A percentile compares a stretch with the other conserved stretches of the same genome.
phyloP scores from a whole-genome alignment of 1,139 yeast genomes.

The Candida buenavistaensis region DNA sequence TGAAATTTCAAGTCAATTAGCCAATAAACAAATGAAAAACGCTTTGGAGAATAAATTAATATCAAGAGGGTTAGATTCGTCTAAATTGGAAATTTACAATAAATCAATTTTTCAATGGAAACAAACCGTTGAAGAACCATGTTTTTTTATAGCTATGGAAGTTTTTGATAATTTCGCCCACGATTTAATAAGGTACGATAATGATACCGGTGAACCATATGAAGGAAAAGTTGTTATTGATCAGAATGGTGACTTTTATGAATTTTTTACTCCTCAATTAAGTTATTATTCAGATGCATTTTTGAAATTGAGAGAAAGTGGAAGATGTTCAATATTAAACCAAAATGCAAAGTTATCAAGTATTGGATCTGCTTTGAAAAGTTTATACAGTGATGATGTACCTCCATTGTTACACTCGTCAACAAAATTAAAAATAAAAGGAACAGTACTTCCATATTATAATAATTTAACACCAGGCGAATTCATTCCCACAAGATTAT shows the following conservation, averaged over 20 bases:
- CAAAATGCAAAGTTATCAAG: slow-evolving; percentile 22
- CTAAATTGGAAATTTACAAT: slow-evolving; percentile 64
- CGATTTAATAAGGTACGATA: slow-evolving; percentile 77
- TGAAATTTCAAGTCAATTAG: slow-evolving; percentile 72
- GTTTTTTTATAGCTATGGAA: slow-evolving; percentile 79
- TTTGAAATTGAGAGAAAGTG: slow-evolving; percentile 54
- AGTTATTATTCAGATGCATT: slow-evolving; percentile 61
- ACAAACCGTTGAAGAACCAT: slow-evolving; percentile 60
- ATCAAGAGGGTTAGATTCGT: slow-evolving; percentile 42
- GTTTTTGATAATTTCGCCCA: slow-evolving; percentile 87
- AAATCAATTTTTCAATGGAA: slow-evolving; percentile 79
- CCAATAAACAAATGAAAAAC: slow-evolving; percentile 54
- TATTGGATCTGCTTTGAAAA: slow-evolving; percentile 24
- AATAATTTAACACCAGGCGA: slow-evolving; percentile 75
- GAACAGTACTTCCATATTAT: slow-evolving; percentile 54
- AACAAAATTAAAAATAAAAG: slow-evolving; percentile 27
- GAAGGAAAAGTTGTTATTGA: slow-evolving; percentile 81
- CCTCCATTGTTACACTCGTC: slow-evolving; percentile 45
- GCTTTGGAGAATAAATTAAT: slow-evolving; percentile 37
- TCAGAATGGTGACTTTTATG: slow-evolving; percentile 73
- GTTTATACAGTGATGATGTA: slow-evolving; percentile 34
- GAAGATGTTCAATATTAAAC: slow-evolving; percentile 35
- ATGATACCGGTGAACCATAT: slow-evolving; percentile 62
- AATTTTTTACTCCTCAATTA: slow-evolving; percentile 68
- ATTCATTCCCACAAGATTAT: slow-evolving; percentile 74